Percentiles rank a stretch among this genome's conserved stretches.
Conservation (phyloP, 176 grass and related monocot genomes). For the Cenchrus purpureus region DNA sequence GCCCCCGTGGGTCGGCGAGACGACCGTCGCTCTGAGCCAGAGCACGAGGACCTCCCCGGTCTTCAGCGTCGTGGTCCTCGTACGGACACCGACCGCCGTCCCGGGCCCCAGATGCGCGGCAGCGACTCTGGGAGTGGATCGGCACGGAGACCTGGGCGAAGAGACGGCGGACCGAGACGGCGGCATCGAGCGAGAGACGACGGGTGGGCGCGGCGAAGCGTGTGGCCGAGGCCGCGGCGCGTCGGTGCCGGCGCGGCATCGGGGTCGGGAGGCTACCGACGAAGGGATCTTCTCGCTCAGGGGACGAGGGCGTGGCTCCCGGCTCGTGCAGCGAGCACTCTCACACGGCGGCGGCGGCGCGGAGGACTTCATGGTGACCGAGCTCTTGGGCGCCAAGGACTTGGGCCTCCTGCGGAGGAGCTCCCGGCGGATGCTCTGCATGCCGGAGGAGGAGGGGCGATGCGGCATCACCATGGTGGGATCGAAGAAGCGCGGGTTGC, state of each 20-base stretch:
- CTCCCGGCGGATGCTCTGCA: not conserved
- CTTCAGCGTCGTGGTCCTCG: not conserved
- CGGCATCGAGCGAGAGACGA: not conserved
- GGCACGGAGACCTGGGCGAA: no score
- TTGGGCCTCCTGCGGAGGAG: not conserved
- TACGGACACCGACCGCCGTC: not conserved
- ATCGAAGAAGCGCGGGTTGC: no score
- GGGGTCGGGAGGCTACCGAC: not conserved
- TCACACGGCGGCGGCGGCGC: not conserved
- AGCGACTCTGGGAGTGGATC: not conserved
- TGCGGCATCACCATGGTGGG: no score
- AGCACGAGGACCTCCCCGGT: constrained; percentile 12
- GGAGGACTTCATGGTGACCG: not conserved
- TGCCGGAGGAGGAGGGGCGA: not conserved
- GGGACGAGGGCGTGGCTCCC: not conserved
- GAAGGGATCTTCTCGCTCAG: not conserved
- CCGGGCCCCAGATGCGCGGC: not conserved
- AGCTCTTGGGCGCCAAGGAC: not conserved
- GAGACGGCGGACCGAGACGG: no score
- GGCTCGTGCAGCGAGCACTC: not conserved
- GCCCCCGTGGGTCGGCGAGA: not conserved
- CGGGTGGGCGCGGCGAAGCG: not conserved
- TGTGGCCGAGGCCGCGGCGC: not conserved
- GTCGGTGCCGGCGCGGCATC: not conserved
- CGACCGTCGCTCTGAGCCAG: constrained; percentile 11